Evolutionary conservation across 2,329 filamentous ascomycete genomes (phyloP).

Genomic region (Colletotrichum limetticola): DNA sequence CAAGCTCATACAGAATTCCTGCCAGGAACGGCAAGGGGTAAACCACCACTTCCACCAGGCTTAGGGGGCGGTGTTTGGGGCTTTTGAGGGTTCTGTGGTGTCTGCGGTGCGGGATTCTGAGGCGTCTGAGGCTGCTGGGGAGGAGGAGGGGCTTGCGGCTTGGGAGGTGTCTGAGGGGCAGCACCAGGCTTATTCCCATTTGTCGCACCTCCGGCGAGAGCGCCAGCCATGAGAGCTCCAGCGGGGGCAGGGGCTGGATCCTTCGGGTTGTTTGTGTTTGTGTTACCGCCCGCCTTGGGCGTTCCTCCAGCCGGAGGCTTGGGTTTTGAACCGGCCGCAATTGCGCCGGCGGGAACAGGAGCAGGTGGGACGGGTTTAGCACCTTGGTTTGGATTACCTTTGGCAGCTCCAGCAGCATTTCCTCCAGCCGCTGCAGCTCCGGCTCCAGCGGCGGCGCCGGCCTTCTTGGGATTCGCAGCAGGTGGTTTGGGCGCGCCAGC

Average conservation of each 20-base stretch:
- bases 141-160: background rate
- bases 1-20: slow-evolving; percentile 7
- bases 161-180: background rate
- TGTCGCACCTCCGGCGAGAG: slow-evolving; percentile 6
- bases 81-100: background rate
- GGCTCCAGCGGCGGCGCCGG: background rate
- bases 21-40: slow-evolving; percentile 22
- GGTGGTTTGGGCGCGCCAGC: background rate
- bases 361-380: slow-evolving; percentile 15
- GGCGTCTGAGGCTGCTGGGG: background rate
- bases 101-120: background rate
- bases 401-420: background rate
- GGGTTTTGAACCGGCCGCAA: background rate
- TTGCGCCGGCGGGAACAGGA: background rate
- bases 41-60: background rate
- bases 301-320: background rate
- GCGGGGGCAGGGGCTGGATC: slow-evolving; percentile 5
- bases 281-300: background rate
- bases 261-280: background rate
- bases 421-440: slow-evolving; percentile 14
- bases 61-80: background rate
- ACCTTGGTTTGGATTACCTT: slow-evolving; percentile 20
- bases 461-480: slow-evolving; percentile 15
- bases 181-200: background rate
- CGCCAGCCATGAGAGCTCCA: slow-evolving; percentile 23